These are phyloP conservation scores for Trichoderma atroviride DNA, from an alignment of 2,329 filamentous ascomycete species.

Conservation along the genomic window DNA sequence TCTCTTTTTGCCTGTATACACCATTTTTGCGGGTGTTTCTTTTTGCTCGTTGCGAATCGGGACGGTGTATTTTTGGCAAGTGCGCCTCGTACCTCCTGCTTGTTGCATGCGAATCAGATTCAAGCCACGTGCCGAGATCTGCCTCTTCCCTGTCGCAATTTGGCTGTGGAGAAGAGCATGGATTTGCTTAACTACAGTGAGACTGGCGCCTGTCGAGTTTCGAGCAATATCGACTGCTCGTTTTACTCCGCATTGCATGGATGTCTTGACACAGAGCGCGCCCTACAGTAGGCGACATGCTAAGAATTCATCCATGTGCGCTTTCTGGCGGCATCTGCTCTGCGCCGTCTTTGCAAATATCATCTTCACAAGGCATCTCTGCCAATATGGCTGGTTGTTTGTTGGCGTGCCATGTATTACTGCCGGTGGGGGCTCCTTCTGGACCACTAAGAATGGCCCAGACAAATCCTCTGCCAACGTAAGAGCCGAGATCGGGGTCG, in stretches of 20 bases:
- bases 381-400: not conserved
- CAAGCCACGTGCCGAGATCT: constrained; percentile 12
- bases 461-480: constrained; percentile 16
- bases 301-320: not conserved
- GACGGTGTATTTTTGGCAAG: not conserved
- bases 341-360: not conserved
- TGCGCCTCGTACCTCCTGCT: not conserved
- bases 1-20: constrained; percentile 9
- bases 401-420: constrained; percentile 9
- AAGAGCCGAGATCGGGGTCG: constrained; percentile 28
- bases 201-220: not conserved
- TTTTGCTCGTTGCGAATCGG: not conserved
- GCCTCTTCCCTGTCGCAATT: not conserved
- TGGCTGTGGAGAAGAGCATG: constrained; percentile 12
- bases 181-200: not conserved
- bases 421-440: not conserved
- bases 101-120: constrained; percentile 5
- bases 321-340: constrained; percentile 5
- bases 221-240: not conserved
- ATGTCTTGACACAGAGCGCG: not conserved
- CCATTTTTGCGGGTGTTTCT: constrained; percentile 21
- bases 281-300: not conserved
- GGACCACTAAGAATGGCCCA: constrained; percentile 8
- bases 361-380: not conserved
- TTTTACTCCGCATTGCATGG: not conserved